These are phyloP conservation scores for Podospora pseudoanserina DNA, from an alignment of 495 filamentous ascomycete genomes.

Conservation along the genomic window DNA sequence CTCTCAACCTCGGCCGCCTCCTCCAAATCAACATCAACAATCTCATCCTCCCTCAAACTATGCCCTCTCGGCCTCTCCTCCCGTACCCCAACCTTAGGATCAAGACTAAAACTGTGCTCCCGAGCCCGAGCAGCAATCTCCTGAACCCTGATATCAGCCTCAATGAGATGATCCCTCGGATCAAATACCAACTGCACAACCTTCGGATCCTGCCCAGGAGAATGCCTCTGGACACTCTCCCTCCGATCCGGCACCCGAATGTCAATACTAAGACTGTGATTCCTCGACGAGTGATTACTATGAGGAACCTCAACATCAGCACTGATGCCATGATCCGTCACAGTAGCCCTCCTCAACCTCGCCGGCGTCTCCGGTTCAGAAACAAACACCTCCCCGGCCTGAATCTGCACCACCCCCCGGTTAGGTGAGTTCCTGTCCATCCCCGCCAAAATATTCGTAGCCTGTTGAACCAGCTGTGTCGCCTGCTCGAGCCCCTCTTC, in stretches of 20 bases:
- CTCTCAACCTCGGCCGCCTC: neutral
- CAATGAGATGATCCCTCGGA: constrained; percentile 6
- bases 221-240: neutral
- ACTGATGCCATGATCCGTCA: constrained; percentile 8
- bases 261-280: constrained; percentile 7
- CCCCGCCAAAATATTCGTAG: neutral
- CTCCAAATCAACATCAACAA: neutral
- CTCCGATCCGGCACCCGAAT: neutral
- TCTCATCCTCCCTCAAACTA: neutral
- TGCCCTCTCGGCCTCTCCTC: neutral
- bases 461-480: neutral
- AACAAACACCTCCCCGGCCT: neutral
- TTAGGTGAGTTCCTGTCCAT: neutral
- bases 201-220: neutral
- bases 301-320: constrained; percentile 11
- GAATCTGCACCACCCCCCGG: neutral
- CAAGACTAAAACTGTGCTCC: constrained; percentile 14
- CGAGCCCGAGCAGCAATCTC: neutral
- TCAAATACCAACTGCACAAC: constrained; percentile 2
- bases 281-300: neutral
- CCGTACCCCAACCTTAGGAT: neutral
- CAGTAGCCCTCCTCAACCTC: neutral
- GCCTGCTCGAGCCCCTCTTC: neutral
- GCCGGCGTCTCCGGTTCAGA: neutral
- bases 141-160: constrained; percentile 9